phyloP scores from a whole-genome alignment of 495 filamentous ascomycete genomes.

The Amorphotheca resinae region DNA sequence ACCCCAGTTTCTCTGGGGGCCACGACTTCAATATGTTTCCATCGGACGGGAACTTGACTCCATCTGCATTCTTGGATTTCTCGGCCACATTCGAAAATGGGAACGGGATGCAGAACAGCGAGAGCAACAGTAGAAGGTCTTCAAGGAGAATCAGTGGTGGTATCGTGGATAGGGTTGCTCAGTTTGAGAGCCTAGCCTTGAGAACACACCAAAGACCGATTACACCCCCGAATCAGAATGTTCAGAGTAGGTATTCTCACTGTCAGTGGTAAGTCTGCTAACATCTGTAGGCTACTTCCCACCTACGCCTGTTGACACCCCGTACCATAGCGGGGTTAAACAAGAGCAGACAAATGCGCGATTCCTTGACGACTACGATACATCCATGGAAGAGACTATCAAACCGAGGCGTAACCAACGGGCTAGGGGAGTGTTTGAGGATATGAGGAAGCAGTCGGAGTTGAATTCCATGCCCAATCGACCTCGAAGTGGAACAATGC shows the following conservation, averaged over 20 bases:
- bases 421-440: constrained; percentile 25
- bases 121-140: constrained; percentile 23
- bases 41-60: constrained; percentile 12
- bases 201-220: constrained; percentile 34
- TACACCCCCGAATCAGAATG: constrained; percentile 46
- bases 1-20: constrained; percentile 25
- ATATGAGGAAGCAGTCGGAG: constrained; percentile 20
- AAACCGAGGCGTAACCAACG: constrained; percentile 29
- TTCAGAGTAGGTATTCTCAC: constrained; percentile 33
- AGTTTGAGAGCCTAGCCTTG: constrained; percentile 34
- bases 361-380: constrained; percentile 38
- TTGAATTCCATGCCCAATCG: constrained; percentile 35
- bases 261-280: constrained; percentile 2
- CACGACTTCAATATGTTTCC: constrained; percentile 19
- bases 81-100: constrained; percentile 11
- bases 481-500: constrained; percentile 22
- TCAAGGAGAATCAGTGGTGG: constrained; percentile 39
- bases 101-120: constrained; percentile 3
- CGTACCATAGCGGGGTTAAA: constrained; percentile 28
- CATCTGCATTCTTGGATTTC: constrained; percentile 19
- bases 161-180: constrained; percentile 38
- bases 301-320: constrained; percentile 34
- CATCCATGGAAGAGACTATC: constrained; percentile 46
- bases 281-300: constrained; percentile 32
- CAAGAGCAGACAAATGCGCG: constrained; percentile 25